Evolutionary conservation across 2,329 filamentous ascomycete species (phyloP).

Genomic region (Parastagonospora avenae): DNA sequence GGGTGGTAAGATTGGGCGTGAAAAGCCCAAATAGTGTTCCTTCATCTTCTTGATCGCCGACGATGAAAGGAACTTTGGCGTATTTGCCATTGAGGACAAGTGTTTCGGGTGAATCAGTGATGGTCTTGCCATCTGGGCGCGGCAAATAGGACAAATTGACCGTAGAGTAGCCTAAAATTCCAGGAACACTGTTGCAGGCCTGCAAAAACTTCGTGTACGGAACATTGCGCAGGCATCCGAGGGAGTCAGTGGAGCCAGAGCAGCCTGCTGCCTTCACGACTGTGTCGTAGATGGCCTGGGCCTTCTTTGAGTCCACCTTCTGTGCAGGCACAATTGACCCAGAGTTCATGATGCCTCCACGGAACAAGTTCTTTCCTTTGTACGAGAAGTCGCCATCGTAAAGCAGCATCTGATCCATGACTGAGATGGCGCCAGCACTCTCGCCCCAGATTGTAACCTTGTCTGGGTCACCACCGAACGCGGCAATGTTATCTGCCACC

Average conservation of each 20-base stretch:
- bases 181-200: conserved; percentile 72
- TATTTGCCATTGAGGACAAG: conserved; percentile 60
- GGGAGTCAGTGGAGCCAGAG: conserved; percentile 46
- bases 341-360: conserved; percentile 73
- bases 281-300: conserved; percentile 62
- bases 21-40: conserved; percentile 76
- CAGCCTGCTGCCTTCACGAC: conserved; percentile 57
- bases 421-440: conserved; percentile 63
- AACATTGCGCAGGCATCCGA: conserved; percentile 55
- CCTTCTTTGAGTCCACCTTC: conserved; percentile 68
- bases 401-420: conserved; percentile 75
- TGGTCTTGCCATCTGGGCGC: conserved; percentile 69
- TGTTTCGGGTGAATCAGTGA: conserved; percentile 67
- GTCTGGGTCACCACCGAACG: conserved; percentile 78
- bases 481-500: conserved; percentile 76
- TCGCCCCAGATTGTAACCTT: conserved; percentile 83
- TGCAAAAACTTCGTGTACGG: conserved; percentile 59
- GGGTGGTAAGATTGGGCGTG: conserved; percentile 70
- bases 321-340: conserved; percentile 47
- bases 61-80: conserved; percentile 66
- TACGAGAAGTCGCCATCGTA: conserved; percentile 75
- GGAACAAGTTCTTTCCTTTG: conserved; percentile 76
- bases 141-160: conserved; percentile 76
- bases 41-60: conserved; percentile 81
- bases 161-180: conserved; percentile 69